A percentile compares a stretch with the other conserved stretches of the same genome.
These are phyloP conservation scores for Wickerhamiella sergipiensis DNA, from an alignment of 805 yeast genomes.

Conservation along the genomic window DNA sequence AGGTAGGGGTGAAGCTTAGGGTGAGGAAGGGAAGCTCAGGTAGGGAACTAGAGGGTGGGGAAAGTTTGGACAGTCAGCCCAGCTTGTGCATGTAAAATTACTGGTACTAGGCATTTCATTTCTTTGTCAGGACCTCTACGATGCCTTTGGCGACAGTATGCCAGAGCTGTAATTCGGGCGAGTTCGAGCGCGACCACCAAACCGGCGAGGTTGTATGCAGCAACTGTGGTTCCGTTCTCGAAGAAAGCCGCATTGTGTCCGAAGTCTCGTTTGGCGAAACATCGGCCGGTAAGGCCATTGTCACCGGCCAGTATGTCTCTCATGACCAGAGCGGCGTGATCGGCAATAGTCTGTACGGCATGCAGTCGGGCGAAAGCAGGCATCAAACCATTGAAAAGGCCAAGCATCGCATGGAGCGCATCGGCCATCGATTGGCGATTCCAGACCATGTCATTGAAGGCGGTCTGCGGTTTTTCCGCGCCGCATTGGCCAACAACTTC, in stretches of 20 bases:
- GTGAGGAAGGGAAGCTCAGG: too few species aligned
- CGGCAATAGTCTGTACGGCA: constrained; percentile 43
- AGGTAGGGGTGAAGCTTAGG: too few species aligned
- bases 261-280: constrained; percentile 93
- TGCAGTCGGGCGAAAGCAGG: constrained; percentile 46
- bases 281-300: constrained; percentile 86
- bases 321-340: constrained; percentile 67
- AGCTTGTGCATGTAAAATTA: neutral
- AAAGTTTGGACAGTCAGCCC: too few species aligned
- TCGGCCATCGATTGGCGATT: constrained; percentile 65
- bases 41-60: too few species aligned
- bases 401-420: constrained; percentile 57
- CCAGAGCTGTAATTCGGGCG: constrained; percentile 13
- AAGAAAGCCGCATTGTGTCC: constrained; percentile 86
- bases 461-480: constrained; percentile 77
- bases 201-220: constrained; percentile 57
- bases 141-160: constrained; percentile 7
- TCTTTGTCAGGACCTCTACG: neutral
- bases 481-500: constrained; percentile 76
- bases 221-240: constrained; percentile 74
- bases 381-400: constrained; percentile 85
- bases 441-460: constrained; percentile 78
- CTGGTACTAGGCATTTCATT: neutral
- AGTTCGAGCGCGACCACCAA: constrained; percentile 12
- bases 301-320: constrained; percentile 87